Conservation (phyloP, 169 alveolate species). For the Cardiosporidium cionae region DNA sequence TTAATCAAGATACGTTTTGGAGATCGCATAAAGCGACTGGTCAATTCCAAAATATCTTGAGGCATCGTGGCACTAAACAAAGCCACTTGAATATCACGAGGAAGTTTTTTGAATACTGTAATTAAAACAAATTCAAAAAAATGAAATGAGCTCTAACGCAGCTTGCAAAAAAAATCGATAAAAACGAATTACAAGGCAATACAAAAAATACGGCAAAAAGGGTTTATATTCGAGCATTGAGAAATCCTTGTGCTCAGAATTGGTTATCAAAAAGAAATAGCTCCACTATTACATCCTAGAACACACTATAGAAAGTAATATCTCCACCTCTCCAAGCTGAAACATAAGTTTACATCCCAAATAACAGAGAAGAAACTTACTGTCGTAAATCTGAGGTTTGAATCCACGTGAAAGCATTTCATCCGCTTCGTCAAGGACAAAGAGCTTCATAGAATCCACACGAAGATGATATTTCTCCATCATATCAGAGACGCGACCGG, state of each 20-base stretch:
- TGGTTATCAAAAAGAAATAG: too few relatives aligned
- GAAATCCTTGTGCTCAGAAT: too few relatives aligned
- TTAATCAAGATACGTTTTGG: constrained; percentile 92
- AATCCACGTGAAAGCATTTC: constrained; percentile 98
- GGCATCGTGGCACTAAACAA: constrained; percentile 97
- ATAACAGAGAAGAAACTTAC: constrained; percentile 29
- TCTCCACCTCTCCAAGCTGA: too few relatives aligned
- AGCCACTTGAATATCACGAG: constrained; percentile 53
- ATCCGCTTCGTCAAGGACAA: constrained; percentile 98
- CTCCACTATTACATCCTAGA: too few relatives aligned
- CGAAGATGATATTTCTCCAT: constrained; percentile 56
- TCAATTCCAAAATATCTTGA: constrained; percentile 85
- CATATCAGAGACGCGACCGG: constrained; percentile 99
- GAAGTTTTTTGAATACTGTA: constrained; percentile 65
- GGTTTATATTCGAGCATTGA: too few relatives aligned
- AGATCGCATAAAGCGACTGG: constrained; percentile 90
- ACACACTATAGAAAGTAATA: neutral
- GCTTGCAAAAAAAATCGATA: neutral
- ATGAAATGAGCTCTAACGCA: too few relatives aligned
- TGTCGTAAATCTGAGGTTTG: constrained; percentile 60
- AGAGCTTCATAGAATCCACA: constrained; percentile 81
- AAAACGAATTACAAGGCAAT: too few relatives aligned
- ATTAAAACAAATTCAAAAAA: constrained; percentile 64
- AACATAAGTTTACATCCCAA: too few relatives aligned
- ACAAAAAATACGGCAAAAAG: too few relatives aligned